Evolutionary conservation across 208 protist species (phyloP).

Genomic region (Crithidia thermophila): DNA sequence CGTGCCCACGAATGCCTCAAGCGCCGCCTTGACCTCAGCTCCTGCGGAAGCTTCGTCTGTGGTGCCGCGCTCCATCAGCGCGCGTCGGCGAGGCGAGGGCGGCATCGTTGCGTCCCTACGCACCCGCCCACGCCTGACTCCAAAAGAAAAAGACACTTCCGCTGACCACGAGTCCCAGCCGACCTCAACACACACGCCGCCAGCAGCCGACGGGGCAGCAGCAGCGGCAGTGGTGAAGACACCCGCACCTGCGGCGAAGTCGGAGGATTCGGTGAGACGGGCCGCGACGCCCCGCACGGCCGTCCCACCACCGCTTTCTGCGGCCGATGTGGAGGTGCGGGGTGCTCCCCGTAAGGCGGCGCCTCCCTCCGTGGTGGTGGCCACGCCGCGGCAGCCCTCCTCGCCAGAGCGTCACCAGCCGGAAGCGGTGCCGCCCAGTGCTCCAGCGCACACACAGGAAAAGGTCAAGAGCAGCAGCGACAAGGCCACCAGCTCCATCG

Average conservation of each 20-base stretch:
- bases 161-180: too few relatives aligned
- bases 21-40: too few relatives aligned
- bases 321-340: background rate
- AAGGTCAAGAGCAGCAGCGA: background rate
- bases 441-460: background rate
- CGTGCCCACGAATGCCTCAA: too few relatives aligned
- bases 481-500: background rate
- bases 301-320: conserved; percentile 4
- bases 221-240: background rate
- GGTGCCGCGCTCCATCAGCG: conserved; percentile 1
- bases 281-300: background rate
- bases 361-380: too few relatives aligned
- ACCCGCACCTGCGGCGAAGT: background rate
- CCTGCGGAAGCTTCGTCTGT: too few relatives aligned
- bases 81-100: conserved; percentile 1
- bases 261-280: background rate
- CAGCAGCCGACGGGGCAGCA: background rate
- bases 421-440: background rate
- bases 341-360: background rate
- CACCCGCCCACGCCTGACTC: conserved; percentile 12
- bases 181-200: background rate
- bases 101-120: conserved; percentile 8
- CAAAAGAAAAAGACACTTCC: too few relatives aligned
- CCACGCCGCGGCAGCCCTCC: background rate
- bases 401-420: background rate